A percentile compares a stretch with the other conserved stretches of the same genome.
These are phyloP conservation scores for Halenospora varia DNA, from an alignment of 495 filamentous ascomycete species.

Conservation along the genomic window DNA sequence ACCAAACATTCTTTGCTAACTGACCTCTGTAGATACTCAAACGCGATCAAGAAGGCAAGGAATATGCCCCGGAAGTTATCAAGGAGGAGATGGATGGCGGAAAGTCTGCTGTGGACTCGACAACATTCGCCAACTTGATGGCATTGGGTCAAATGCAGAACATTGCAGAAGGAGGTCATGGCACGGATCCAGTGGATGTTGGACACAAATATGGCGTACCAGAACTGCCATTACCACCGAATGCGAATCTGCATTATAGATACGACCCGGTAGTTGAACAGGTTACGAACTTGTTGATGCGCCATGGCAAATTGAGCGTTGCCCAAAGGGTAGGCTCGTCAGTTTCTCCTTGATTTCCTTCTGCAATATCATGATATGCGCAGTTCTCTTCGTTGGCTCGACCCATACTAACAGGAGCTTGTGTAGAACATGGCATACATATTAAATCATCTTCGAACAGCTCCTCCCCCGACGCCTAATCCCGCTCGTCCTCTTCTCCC, in stretches of 20 bases:
- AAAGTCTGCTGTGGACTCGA: slow-evolving; percentile 21
- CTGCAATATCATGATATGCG: slow-evolving; percentile 9
- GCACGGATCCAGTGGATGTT: slow-evolving; percentile 24
- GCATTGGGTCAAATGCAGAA: slow-evolving; percentile 23
- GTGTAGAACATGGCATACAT: slow-evolving; percentile 77
- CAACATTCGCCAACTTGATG: slow-evolving; percentile 16
- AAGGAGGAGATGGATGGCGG: slow-evolving; percentile 43
- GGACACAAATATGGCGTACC: slow-evolving; percentile 78
- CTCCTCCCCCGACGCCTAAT: slow-evolving; percentile 68
- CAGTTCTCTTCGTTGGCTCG: not conserved
- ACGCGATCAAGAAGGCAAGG: slow-evolving; percentile 55
- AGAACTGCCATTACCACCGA: slow-evolving; percentile 53
- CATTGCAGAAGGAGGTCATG: slow-evolving; percentile 17
- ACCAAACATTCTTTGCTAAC: slow-evolving; percentile 12
- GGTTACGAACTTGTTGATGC: slow-evolving; percentile 87
- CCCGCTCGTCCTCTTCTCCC: slow-evolving; percentile 67
- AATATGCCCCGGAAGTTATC: slow-evolving; percentile 66
- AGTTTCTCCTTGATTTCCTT: slow-evolving; percentile 16
- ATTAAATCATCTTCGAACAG: slow-evolving; percentile 81
- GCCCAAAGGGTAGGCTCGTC: slow-evolving; percentile 69
- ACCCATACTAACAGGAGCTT: slow-evolving; percentile 12
- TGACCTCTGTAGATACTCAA: slow-evolving; percentile 52
- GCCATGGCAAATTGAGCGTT: slow-evolving; percentile 75
- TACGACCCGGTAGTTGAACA: slow-evolving; percentile 81
- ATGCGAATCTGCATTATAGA: slow-evolving; percentile 63